Base-by-base conservation (phyloP, 768 basidiomycete species). In the Filobasidium floriforme region DNA sequence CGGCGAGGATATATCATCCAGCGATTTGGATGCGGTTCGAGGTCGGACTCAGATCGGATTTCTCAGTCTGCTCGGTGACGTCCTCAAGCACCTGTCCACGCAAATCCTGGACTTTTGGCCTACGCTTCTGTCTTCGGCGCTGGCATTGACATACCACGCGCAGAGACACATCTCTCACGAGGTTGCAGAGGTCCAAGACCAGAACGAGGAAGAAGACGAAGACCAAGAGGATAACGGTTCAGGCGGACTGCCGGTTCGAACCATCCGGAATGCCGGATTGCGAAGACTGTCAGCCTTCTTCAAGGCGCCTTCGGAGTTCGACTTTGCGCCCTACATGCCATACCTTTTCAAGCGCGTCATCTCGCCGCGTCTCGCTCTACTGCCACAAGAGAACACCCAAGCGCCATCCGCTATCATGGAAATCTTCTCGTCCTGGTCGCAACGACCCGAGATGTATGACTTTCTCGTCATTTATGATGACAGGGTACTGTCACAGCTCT, bases 251-350 rank as follows among this genome's bases (percentile, higher is more conserved):
- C 82, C 73, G 32, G 79, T 80, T 5, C 85, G 90, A 24, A 82
- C 83, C 9, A 83, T 93, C 49, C 85, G 96, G 15, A 89, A 91
- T 62, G 81, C 88, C 0, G 92, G 92, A 10, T 78, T 97, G 60
- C 90, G 90, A 76, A 86, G 93, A 14, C 79, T 97, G 43, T 85
- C 87, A 1, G 89, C 93, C 73, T 94, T 97, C 80, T 92, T 92
- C 84, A 84, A 86, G 15, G 82, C 82, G 46, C 85, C 88, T 0
- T 83, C 86, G 28, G 72, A 75, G 18, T 96, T 92, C 76, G 85
- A 94, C 77, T 94, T 88, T 75, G 73, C 81, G 0, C 83, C 86
- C 0, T 93, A 86, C 76, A 81, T 98, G 73, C 77, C 80, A 4
- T 79, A 82, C 7, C 84, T 86, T 10, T 97, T 90, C 80, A 66